A percentile compares a stretch with the other conserved stretches of the same genome.
Conservation (phyloP, 305 asterid species). For the Rubia balearica region DNA sequence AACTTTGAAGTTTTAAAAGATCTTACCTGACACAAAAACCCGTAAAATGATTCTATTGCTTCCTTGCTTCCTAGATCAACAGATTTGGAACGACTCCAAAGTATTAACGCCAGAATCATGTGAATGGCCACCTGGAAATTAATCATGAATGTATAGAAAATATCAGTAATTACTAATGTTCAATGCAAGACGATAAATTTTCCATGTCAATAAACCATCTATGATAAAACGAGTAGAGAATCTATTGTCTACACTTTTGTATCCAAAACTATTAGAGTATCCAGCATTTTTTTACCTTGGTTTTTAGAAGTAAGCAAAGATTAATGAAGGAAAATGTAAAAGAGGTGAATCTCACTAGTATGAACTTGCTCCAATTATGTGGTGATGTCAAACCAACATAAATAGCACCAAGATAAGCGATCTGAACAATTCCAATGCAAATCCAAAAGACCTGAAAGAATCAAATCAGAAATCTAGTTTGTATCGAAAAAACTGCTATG, state of each 20-base stretch:
- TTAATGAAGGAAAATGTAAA: neutral
- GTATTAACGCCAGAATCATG: constrained; percentile 45
- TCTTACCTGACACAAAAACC: constrained; percentile 96
- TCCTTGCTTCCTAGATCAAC: constrained; percentile 59
- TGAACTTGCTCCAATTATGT: constrained; percentile 39
- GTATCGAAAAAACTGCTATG: no score
- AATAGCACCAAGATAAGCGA: constrained; percentile 75
- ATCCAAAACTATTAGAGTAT: no score
- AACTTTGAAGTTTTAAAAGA: neutral
- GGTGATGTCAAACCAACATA: constrained; percentile 52
- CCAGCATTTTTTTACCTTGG: no score
- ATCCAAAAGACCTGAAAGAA: constrained; percentile 59
- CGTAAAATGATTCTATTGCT: constrained; percentile 72
- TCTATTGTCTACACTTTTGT: no score
- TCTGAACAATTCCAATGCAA: constrained; percentile 66
- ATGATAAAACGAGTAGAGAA: no score
- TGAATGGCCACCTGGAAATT: constrained; percentile 62
- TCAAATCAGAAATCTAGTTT: neutral
- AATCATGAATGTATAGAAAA: no score
- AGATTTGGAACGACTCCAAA: constrained; percentile 74
- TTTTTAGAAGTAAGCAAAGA: no score
- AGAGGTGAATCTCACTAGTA: constrained; percentile 27
- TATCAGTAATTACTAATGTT: no score
- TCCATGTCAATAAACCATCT: no score
- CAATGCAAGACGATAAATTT: no score